Evolutionary conservation across 2,329 filamentous ascomycete genomes (phyloP).

Genomic region (Diaporthe vexans): DNA sequence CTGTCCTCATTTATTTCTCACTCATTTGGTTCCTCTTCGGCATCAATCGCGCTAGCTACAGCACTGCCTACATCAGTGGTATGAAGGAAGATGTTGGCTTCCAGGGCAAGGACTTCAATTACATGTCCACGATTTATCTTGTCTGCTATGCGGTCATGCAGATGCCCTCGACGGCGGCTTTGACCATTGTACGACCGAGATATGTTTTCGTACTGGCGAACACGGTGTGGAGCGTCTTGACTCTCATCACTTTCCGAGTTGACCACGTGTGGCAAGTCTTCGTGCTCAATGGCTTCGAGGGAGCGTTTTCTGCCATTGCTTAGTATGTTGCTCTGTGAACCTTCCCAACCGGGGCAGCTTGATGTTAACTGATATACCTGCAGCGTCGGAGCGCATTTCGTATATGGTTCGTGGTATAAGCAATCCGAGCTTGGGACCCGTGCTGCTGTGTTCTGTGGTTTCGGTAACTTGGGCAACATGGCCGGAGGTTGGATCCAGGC

Average conservation of each 20-base stretch:
- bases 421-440: constrained; percentile 57
- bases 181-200: constrained; percentile 49
- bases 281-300: constrained; percentile 59
- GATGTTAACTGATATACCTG: neutral
- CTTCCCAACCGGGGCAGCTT: neutral
- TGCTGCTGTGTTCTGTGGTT: constrained; percentile 58
- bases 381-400: constrained; percentile 59
- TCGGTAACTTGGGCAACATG: constrained; percentile 59
- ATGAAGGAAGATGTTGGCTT: constrained; percentile 56
- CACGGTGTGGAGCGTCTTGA: constrained; percentile 59
- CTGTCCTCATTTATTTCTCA: constrained; percentile 59
- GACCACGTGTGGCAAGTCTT: constrained; percentile 59
- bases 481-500: constrained; percentile 61
- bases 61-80: constrained; percentile 58
- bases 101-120: constrained; percentile 56
- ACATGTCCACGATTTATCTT: constrained; percentile 53
- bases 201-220: constrained; percentile 59
- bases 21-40: constrained; percentile 63
- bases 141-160: constrained; percentile 60
- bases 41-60: constrained; percentile 59
- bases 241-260: constrained; percentile 58
- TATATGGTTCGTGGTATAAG: constrained; percentile 60
- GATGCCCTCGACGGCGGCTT: constrained; percentile 58
- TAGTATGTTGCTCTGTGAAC: constrained; percentile 49
- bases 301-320: constrained; percentile 58